These are phyloP conservation scores for Tagetes patula DNA, from an alignment of 129 eudicot genomes.

Conservation along the genomic window DNA sequence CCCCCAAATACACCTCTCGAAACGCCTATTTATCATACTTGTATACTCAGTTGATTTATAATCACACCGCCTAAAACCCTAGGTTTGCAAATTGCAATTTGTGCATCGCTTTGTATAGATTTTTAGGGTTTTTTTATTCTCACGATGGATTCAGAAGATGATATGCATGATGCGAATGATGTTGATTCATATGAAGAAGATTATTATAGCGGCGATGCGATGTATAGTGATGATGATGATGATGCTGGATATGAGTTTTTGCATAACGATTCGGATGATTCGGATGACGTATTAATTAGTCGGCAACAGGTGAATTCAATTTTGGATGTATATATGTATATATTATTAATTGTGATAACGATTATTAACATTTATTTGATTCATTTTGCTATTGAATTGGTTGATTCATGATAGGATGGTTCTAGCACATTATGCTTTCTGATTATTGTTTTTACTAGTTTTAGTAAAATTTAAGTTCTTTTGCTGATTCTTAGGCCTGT, in stretches of 20 bases:
- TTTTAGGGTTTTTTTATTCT: slow-evolving; percentile 24
- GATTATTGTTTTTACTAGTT: background rate
- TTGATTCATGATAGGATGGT: background rate
- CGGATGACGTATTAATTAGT: slow-evolving; percentile 34
- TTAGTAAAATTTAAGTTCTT: background rate
- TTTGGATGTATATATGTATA: background rate
- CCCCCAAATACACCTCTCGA: slow-evolving; percentile 11
- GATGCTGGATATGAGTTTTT: slow-evolving; percentile 52
- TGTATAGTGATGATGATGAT: slow-evolving; percentile 28
- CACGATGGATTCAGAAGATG: slow-evolving; percentile 68
- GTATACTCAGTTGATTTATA: slow-evolving; percentile 13
- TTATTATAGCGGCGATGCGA: slow-evolving; percentile 48
- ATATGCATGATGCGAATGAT: slow-evolving; percentile 71
- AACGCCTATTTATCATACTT: slow-evolving; percentile 16
- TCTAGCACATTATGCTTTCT: background rate
- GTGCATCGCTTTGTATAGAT: slow-evolving; percentile 5
- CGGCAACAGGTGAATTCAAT: slow-evolving; percentile 59
- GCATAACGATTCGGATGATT: slow-evolving; percentile 36
- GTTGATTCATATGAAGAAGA: slow-evolving; percentile 53
- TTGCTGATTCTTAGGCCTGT: background rate
- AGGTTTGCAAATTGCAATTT: slow-evolving; percentile 19
- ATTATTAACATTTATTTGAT: slow-evolving; percentile 4
- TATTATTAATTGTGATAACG: background rate
- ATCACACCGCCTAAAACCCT: slow-evolving; percentile 30
- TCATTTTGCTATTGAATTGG: background rate